Evolutionary conservation across 257 asterid genomes (phyloP).

Genomic region (Solanum gracilifrons): DNA sequence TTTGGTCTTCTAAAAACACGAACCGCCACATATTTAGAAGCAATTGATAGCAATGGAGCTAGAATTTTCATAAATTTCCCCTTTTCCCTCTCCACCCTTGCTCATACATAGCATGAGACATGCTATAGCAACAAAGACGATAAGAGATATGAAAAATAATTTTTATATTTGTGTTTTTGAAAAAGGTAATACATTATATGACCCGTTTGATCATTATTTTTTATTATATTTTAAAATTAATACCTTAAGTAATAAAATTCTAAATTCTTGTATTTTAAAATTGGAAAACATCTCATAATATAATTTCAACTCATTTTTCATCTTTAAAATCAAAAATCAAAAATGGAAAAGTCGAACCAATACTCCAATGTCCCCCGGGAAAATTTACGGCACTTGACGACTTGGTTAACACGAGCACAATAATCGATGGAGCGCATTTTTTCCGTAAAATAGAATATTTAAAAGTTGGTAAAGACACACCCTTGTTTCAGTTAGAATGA

Average conservation of each 20-base stretch:
- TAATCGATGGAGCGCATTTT: accelerated
- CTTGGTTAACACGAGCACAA: too few species aligned
- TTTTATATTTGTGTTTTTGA: background rate
- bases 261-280: too few species aligned
- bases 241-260: background rate
- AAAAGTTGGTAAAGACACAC: too few species aligned
- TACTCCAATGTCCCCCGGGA: too few species aligned
- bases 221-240: too few species aligned
- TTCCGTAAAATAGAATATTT: too few species aligned
- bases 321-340: background rate
- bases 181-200: background rate
- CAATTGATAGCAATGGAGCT: background rate
- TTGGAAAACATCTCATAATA: background rate
- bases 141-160: background rate
- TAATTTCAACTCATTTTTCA: background rate
- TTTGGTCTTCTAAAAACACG: background rate
- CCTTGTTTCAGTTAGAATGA: too few species aligned
- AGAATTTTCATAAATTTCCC: background rate
- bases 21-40: background rate
- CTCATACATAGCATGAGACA: too few species aligned
- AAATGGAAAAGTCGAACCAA: too few species aligned
- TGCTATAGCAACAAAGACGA: too few species aligned
- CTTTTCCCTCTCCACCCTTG: too few species aligned
- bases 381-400: too few species aligned
- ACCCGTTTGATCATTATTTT: background rate